phyloP scores from a whole-genome alignment of 371 early-diverging fungal species.

The Nematocida displodere region DNA sequence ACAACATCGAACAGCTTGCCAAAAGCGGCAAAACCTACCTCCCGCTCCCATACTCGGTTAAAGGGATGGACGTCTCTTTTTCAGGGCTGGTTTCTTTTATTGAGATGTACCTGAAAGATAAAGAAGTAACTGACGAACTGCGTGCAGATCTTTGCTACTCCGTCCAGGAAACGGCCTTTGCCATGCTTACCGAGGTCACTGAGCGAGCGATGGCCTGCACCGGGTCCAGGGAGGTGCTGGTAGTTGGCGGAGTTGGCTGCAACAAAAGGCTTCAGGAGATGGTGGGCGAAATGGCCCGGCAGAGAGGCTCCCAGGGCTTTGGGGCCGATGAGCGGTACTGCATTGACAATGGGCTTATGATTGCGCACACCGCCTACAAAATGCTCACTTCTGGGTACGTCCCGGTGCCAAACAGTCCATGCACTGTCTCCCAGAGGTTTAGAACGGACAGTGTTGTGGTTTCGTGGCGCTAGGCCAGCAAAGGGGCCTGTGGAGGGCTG shows the following conservation, averaged over 20 bases:
- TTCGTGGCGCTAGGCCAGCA: conserved; percentile 72
- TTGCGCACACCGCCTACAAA: conserved; percentile 84
- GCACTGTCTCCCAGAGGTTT: conserved; percentile 81
- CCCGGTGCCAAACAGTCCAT: conserved; percentile 74
- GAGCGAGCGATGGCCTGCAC: conserved; percentile 99
- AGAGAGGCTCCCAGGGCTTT: conserved; percentile 80
- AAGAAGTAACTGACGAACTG: conserved; percentile 61
- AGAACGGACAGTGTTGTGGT: conserved; percentile 82
- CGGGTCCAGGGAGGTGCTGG: conserved; percentile 79
- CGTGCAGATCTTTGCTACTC: conserved; percentile 88
- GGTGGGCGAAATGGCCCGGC: conserved; percentile 86
- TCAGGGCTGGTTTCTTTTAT: conserved; percentile 84
- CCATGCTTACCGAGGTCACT: conserved; percentile 95
- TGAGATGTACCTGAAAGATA: conserved; percentile 67
- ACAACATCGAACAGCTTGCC: conserved; percentile 90
- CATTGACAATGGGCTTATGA: conserved; percentile 99
- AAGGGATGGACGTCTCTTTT: conserved; percentile 99
- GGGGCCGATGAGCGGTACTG: conserved; percentile 94
- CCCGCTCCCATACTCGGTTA: conserved; percentile 89
- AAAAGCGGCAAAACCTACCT: conserved; percentile 78
- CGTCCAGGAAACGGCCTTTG: conserved; percentile 92
- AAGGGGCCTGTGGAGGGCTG: too few relatives aligned
- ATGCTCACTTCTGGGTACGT: conserved; percentile 64
- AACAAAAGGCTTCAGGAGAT: conserved; percentile 81
- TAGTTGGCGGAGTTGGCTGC: conserved; percentile 98